These are phyloP conservation scores for Silybum marianum DNA, from an alignment of 129 eudicot genomes.

Conservation along the genomic window DNA sequence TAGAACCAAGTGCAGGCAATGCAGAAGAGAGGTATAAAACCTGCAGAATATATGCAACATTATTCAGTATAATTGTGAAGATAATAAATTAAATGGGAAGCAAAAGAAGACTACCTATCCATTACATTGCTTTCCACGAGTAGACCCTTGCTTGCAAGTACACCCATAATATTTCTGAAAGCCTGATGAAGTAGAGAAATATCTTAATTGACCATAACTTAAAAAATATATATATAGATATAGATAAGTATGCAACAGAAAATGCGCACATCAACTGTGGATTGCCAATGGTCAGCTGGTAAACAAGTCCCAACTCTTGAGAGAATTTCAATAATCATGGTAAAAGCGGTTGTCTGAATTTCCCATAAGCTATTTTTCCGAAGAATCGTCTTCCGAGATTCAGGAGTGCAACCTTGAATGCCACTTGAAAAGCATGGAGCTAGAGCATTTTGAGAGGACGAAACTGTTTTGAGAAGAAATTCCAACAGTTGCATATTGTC, in stretches of 20 bases:
- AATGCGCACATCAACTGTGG: conserved; percentile 61
- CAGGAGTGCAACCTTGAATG: conserved; percentile 33
- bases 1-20: conserved; percentile 84
- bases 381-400: conserved; percentile 34
- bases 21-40: conserved; percentile 72
- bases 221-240: not conserved
- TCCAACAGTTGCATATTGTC: conserved; percentile 58
- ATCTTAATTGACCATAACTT: not conserved
- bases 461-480: conserved; percentile 60
- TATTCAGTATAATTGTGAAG: not conserved
- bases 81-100: conserved; percentile 16
- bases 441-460: conserved; percentile 48
- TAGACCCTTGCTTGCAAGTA: conserved; percentile 55
- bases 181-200: conserved; percentile 41
- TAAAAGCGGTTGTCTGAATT: conserved; percentile 60
- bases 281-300: conserved; percentile 63
- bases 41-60: conserved; percentile 44
- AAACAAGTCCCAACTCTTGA: conserved; percentile 65
- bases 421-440: conserved; percentile 34
- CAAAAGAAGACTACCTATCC: conserved; percentile 55
- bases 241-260: not conserved
- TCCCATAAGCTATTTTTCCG: conserved; percentile 51
- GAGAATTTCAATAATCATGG: conserved; percentile 78
- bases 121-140: conserved; percentile 60
- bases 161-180: conserved; percentile 69